Conservation (phyloP, 2,329 filamentous ascomycete genomes). For the Pseudocercospora macadamiae region DNA sequence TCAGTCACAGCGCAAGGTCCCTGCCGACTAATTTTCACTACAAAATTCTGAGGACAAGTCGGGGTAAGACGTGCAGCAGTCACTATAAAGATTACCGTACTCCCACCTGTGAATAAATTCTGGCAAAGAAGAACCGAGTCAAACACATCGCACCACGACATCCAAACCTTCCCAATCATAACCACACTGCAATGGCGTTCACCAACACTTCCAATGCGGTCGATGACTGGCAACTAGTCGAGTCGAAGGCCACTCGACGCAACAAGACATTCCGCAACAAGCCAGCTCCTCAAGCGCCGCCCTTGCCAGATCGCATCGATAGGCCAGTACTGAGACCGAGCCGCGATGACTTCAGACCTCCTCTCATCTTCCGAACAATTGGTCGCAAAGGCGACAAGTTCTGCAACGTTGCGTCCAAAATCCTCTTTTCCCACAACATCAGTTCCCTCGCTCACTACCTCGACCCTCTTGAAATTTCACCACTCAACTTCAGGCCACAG, state of each 20-base stretch:
- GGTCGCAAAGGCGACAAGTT: background rate
- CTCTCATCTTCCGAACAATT: background rate
- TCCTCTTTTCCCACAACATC: background rate
- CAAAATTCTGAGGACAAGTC: too few relatives aligned
- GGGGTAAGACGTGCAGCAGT: too few relatives aligned
- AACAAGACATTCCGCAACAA: background rate
- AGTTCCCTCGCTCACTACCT: background rate
- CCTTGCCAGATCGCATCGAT: background rate
- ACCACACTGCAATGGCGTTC: too few relatives aligned
- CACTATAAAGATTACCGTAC: too few relatives aligned
- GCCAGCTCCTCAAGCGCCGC: background rate
- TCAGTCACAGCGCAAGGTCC: too few relatives aligned
- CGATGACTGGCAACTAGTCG: background rate
- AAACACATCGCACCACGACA: too few relatives aligned
- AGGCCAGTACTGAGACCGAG: background rate
- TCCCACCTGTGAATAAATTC: too few relatives aligned
- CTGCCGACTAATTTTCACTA: too few relatives aligned
- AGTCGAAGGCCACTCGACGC: background rate
- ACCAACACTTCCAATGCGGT: too few relatives aligned
- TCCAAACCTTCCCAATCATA: too few relatives aligned
- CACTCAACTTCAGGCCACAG: background rate
- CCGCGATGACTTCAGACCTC: background rate
- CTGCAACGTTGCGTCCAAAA: background rate
- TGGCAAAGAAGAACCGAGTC: too few relatives aligned
- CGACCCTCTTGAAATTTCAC: background rate